These are phyloP conservation scores for Microbotryum intermedium DNA, from an alignment of 1,284 basidiomycete genomes.

Conservation along the genomic window DNA sequence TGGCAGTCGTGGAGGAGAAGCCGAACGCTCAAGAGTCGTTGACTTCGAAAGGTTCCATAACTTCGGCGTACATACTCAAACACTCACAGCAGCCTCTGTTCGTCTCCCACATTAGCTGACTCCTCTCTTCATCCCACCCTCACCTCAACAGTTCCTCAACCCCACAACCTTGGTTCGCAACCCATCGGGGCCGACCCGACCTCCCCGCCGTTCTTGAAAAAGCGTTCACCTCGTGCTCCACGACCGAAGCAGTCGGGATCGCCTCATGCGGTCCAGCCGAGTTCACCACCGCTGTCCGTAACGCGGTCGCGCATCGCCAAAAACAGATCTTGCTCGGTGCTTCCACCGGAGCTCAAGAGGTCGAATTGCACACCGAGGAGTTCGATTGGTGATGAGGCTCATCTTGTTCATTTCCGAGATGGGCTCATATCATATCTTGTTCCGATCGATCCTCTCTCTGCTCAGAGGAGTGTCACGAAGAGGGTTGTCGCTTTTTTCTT, in stretches of 20 bases:
- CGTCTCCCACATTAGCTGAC: neutral
- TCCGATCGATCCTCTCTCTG: too few relatives aligned
- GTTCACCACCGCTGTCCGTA: conserved; percentile 41
- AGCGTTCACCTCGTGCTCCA: neutral
- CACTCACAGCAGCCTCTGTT: too few relatives aligned
- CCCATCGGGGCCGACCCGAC: neutral
- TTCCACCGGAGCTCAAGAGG: conserved; percentile 11
- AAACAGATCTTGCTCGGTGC: conserved; percentile 31
- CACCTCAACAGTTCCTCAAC: neutral
- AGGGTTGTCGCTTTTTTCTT: too few relatives aligned
- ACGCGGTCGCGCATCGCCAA: conserved; percentile 40
- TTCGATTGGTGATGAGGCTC: conserved; percentile 30
- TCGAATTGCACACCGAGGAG: conserved; percentile 31
- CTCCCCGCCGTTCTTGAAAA: neutral
- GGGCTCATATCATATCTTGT: too few relatives aligned
- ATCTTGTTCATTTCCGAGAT: too few relatives aligned
- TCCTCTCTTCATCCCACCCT: neutral
- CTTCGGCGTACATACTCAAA: too few relatives aligned
- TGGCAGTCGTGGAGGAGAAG: neutral
- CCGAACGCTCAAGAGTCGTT: neutral
- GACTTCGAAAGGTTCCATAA: neutral
- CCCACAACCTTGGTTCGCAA: neutral
- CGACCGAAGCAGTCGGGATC: conserved; percentile 10
- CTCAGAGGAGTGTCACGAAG: too few relatives aligned
- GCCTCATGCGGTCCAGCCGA: conserved; percentile 40